Evolutionary conservation across 2,329 filamentous ascomycete genomes (phyloP).

Genomic region (Penicillium sp.): DNA sequence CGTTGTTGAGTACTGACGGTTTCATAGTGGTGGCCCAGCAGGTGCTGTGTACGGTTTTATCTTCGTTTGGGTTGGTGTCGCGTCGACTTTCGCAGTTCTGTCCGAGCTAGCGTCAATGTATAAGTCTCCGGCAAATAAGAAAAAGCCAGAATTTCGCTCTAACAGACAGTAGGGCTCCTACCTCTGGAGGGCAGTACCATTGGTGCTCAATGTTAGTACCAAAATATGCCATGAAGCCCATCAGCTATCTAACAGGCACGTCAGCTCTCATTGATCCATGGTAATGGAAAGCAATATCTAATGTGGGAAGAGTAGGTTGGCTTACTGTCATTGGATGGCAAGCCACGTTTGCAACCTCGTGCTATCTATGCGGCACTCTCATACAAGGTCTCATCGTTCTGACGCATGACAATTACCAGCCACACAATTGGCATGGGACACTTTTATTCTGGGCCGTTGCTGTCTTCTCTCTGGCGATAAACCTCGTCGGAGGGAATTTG

Average conservation of each 20-base stretch:
- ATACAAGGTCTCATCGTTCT: slow-evolving; percentile 31
- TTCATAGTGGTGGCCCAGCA: slow-evolving; percentile 5
- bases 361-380: slow-evolving; percentile 38
- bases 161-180: slow-evolving; percentile 1
- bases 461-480: slow-evolving; percentile 42
- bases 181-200: slow-evolving; percentile 9
- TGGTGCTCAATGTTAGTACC: slow-evolving; percentile 9
- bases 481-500: slow-evolving; percentile 47
- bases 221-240: not conserved
- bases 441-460: slow-evolving; percentile 44
- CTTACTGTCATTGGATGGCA: slow-evolving; percentile 45
- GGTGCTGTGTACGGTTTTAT: slow-evolving; percentile 10
- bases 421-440: slow-evolving; percentile 46
- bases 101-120: slow-evolving; percentile 10
- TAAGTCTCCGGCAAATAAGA: not conserved
- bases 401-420: slow-evolving; percentile 39
- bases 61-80: slow-evolving; percentile 9
- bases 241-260: slow-evolving; percentile 10
- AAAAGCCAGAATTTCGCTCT: not conserved
- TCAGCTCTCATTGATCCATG: no score
- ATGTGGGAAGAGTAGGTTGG: slow-evolving; percentile 21
- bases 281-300: not conserved
- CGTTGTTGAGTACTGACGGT: not conserved
- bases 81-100: slow-evolving; percentile 3
- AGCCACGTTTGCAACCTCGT: slow-evolving; percentile 38